Base-by-base conservation (phyloP, 2,329 filamentous ascomycete species). In the Talaromyces sp. region DNA sequence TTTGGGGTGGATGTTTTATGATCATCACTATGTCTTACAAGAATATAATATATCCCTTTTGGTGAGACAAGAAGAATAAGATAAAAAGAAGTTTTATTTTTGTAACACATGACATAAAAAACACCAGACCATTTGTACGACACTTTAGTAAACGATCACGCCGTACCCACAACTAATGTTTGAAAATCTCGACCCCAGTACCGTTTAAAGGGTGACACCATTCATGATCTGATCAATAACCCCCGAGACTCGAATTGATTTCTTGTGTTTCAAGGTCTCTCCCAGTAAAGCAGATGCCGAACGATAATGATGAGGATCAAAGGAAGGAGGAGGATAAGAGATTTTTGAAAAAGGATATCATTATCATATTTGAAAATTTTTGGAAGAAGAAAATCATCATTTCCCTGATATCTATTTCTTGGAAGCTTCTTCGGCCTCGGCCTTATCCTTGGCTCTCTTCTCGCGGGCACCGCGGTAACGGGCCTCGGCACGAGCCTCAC, bases 391-490 rank as follows among this genome's bases (percentile, higher is more conserved):
- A 50, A 55, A 57, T 55, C 59, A 57, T 60, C 57, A 57, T 60
- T 60, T 54, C 50, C 54, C 69, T 70, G 68, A 74, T 65, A 69
- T 74, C 72, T 78, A 78, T 77, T 79, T 76, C 70, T 78, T 83
- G 66, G 80, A 73, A 62, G 76, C 76, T 64, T 82, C 81, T 60
- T 84, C 84, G 69, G 87, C 84, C 36, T 88, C 84, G 36, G 86
- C 86, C 75, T 87, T 93, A 72, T 90, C 89, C 84, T 88, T 89
- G 70, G 83, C 87, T 74, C 94, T 88, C 91, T 97, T 97, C 84
- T 95, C 92, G 77, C 91, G 87, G 73, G 84, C 84, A 80, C 94
- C 94, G 65, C 84, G 78, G 73, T 89, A 82, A 77, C 92, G 88
- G 72, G 89, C 86, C 74, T 95, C 89, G 77, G 85, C 86, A 80